phyloP scores from a whole-genome alignment of 192 early-diverging fungal species.

The Coemansia reversa region DNA sequence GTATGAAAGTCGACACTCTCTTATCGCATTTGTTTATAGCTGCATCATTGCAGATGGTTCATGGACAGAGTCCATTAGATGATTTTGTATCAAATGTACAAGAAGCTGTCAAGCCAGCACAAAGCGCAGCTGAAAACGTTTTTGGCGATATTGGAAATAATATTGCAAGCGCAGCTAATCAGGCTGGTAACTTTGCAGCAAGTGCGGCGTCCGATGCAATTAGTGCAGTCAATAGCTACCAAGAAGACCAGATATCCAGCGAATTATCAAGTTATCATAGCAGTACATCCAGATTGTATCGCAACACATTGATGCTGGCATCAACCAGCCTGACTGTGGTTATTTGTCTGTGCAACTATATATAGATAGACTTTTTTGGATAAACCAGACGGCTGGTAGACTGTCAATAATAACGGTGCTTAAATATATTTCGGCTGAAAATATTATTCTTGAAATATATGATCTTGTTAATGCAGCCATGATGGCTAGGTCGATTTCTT shows the following conservation, averaged over 20 bases:
- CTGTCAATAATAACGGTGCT: neutral
- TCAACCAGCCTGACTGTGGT: neutral
- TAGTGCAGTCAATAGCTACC: constrained; percentile 12
- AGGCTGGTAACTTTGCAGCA: constrained; percentile 20
- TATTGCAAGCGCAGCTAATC: constrained; percentile 23
- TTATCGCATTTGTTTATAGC: neutral
- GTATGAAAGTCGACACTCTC: constrained; percentile 5
- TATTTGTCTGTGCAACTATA: neutral
- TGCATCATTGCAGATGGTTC: neutral
- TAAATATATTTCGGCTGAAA: neutral
- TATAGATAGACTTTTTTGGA: neutral
- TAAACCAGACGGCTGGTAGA: neutral
- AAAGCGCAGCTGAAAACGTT: constrained; percentile 16
- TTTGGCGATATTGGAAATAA: constrained; percentile 12
- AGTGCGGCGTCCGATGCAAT: constrained; percentile 20
- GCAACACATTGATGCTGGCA: neutral
- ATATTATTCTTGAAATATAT: neutral
- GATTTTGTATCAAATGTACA: constrained; percentile 2
- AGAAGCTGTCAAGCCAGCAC: constrained; percentile 10
- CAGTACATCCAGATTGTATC: neutral
- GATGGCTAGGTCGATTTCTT: neutral
- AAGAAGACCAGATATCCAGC: constrained; percentile 20
- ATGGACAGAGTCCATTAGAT: constrained; percentile 4
- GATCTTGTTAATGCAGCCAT: neutral
- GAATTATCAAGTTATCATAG: constrained; percentile 39